Evolutionary conservation across 257 asterid species (phyloP), one percentile per base, ranked within the genome.

Genomic region (Penstemon eatonii): DNA sequence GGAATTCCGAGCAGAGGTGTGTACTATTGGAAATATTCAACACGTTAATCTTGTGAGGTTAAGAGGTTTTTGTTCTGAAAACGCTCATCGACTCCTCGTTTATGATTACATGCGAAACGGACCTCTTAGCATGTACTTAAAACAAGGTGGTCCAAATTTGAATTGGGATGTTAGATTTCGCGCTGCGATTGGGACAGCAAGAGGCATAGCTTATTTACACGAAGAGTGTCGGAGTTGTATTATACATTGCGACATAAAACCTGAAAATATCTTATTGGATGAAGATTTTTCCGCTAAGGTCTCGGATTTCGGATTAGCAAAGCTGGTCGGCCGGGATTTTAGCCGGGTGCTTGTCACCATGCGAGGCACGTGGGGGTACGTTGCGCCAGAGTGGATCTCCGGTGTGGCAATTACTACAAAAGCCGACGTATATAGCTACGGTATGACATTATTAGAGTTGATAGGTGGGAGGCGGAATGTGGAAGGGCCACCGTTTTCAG

Each of bases 341-440:
- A 90, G 97, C 47, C 60, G 95, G 69, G 89, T 90, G 7, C 66
- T 87, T 33, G 93, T 91, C 0, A 79, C 95, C 19, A 86, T 87
- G 91, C 82, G 97, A 13, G 96, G 92, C 4, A 90, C 96, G 2
- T 83, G 96, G 93, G 97, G 97, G 3, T 90, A 90, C 13, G 90
- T 90, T 43, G 96, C 97, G 12, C 97, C 96, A 0, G 97, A 90
- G 78, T 90, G 96, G 94, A 84, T 90, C 72, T 90, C 97, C 11
- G 93, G 94, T 0, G 88, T 86, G 18, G 94, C 93, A 0, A 89
- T 90, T 67, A 90, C 96, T 43, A 80, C 94, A 0, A 90, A 90
- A 55, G 97, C 92, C 3, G 94, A 87, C 36, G 94, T 90, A 1
- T 90, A 88, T 63, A 88, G 97, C 86, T 90, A 86, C 18, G 96